Conservation (phyloP, 139 green algal genomes). For the Micromonas commoda region DNA sequence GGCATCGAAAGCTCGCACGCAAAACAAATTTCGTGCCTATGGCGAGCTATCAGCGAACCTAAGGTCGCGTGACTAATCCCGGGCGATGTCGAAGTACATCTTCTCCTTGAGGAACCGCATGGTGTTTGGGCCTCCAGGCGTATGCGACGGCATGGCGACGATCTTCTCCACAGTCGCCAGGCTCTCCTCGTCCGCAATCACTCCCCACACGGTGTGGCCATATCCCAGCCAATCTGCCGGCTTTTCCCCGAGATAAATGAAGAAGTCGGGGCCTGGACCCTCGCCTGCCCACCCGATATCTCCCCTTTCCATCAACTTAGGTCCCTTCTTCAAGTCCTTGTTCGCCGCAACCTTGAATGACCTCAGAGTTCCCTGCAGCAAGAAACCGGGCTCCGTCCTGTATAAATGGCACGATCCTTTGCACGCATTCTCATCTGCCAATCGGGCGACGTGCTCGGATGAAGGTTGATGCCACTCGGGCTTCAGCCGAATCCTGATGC, state of each 20-base stretch:
- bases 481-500: constrained; percentile 16
- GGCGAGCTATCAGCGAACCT: too few relatives aligned
- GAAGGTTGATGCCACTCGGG: constrained; percentile 18
- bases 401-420: constrained; percentile 29
- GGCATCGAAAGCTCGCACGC: too few relatives aligned
- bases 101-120: constrained; percentile 27
- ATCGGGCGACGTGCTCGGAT: constrained; percentile 1
- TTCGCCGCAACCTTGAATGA: constrained; percentile 24
- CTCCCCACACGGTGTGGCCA: constrained; percentile 28
- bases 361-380: constrained; percentile 28
- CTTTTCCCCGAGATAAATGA: constrained; percentile 32
- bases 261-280: constrained; percentile 29
- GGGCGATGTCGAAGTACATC: not conserved
- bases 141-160: not conserved
- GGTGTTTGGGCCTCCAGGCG: constrained; percentile 20
- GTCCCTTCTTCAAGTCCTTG: constrained; percentile 14
- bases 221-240: constrained; percentile 15
- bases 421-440: not conserved
- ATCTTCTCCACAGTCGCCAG: constrained; percentile 2
- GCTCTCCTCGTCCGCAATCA: not conserved
- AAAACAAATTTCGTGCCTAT: too few relatives aligned
- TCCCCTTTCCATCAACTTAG: constrained; percentile 30
- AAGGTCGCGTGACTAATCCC: too few relatives aligned
- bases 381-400: constrained; percentile 27
- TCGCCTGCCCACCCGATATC: constrained; percentile 36